Conservation (phyloP, 768 basidiomycete species). For the Amanita jacksonii region DNA sequence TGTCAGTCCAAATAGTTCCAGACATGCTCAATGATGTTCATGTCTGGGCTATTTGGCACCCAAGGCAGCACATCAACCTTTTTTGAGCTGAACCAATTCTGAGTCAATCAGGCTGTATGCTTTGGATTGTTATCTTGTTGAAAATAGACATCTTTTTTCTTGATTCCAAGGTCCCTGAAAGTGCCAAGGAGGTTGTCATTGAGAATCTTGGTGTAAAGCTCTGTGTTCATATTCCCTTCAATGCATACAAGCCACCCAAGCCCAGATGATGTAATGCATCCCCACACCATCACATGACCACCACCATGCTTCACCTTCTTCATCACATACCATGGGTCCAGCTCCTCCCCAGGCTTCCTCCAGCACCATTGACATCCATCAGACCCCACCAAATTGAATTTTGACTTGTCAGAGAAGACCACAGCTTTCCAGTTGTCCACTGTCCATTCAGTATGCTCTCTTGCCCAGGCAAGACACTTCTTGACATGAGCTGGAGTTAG, state of each 20-base stretch:
- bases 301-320: conserved; percentile 26
- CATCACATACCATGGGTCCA: conserved; percentile 14
- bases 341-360: conserved; percentile 18
- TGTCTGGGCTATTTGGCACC: conserved; percentile 24
- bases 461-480: conserved; percentile 15
- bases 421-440: conserved; percentile 20
- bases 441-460: conserved; percentile 17
- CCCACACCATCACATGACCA: too few relatives aligned
- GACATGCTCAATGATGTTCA: conserved; percentile 25
- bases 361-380: conserved; percentile 23
- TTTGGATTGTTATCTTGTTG: too few relatives aligned
- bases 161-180: conserved; percentile 14
- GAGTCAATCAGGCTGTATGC: conserved; percentile 22
- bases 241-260: conserved; percentile 20
- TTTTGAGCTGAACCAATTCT: conserved; percentile 21
- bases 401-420: conserved; percentile 25
- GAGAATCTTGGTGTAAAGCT: conserved; percentile 20
- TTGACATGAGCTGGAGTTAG: conserved; percentile 13
- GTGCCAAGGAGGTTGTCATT: conserved; percentile 20
- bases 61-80: conserved; percentile 20
- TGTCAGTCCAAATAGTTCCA: conserved; percentile 21
- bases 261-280: conserved; percentile 20
- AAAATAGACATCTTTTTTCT: conserved; percentile 15
- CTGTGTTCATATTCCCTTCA: conserved; percentile 21
- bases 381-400: conserved; percentile 21